Base-by-base conservation (phyloP, 208 protist species). In the Leishmania amazonensis region DNA sequence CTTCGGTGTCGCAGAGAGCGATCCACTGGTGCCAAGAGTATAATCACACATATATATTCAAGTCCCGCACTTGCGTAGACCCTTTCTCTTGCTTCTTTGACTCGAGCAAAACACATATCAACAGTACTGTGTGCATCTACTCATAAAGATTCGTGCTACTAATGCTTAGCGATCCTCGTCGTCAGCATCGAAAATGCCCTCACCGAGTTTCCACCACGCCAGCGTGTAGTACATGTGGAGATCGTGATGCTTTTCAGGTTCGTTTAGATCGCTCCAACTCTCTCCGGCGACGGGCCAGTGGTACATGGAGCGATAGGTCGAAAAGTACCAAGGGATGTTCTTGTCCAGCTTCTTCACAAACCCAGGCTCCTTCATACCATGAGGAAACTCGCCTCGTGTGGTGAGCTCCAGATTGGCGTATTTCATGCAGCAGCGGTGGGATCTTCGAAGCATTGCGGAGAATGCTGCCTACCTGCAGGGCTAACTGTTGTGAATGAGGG, bases 291-390 rank as follows among this genome's bases (percentile, higher is more conserved):
- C 86, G 42, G 94, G 94, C 94, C 94, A 97, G 81, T 96, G 93
- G 74, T 97, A 96, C 93, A 97, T 97, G 17, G 94, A 95, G 47
- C 94, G 90, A 75, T 97, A 97, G 4, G 93, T 95, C 3, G 94
- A 95, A 82, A 97, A 97, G 81, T 94, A 97, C 94, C 94, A 97
- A n/a, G 94, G 94, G 51, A 97, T 95, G 85, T 97, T 97, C 78
- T 96, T 90, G 73, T 97, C 94, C 15, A 97, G 80, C 73, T 97
- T 97, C 71, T 94, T 96, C 24, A 97, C 90, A 74, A 96, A 97
- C 1, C 88, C 93, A 62, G 94, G 93, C 75, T 96, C 91, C 67
- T 97, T 96, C 92, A 97, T 95, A n/a, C 94, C 94, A 80, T 97
- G 94, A 19, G 94, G 94, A 86, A 97, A 97, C 78, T 97, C 94